Base-by-base conservation (phyloP, 495 filamentous ascomycete genomes). In the Xylaria bambusicola region DNA sequence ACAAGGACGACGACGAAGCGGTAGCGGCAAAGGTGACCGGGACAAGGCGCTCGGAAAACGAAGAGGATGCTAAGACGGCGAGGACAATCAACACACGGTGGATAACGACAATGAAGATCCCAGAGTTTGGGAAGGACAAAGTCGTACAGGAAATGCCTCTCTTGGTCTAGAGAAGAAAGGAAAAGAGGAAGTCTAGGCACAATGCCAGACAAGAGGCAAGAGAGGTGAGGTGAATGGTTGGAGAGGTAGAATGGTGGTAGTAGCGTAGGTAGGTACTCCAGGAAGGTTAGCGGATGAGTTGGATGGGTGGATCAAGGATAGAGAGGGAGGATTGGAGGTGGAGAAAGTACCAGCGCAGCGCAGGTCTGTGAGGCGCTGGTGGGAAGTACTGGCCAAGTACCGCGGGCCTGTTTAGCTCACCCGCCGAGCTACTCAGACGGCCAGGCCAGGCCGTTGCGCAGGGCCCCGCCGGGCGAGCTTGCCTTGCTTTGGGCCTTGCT, bases 131-230 rank as follows among this genome's bases (percentile, higher is more conserved):
- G 58, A 58, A 65, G 61, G 20, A 66, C 61, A 62, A 71, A 54
- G 68, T 65, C 49, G 68, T 66, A 62, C 57, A 58, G 59, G 63
- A 65, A 56, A 56, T 52, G 29, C 29, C 29, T 33, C 53, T 63
- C 62, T 67, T 71, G 61, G 60, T 66, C 56, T 56, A 67, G 61
- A 65, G 58, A 65, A 64, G 61, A 63, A 66, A 67, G 62, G 24
- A 56, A 66, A 48, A 69, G 56, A 65, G 66, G 57, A 69, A 69
- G 64, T 62, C 58, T 60, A 69, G 64, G 63, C 63, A 69, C 60
- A 63, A 60, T 53, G 49, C 35, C 47, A 52, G 27, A 56, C 42
- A 42, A 49, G 27, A 56, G 33, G 47, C 18, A 52, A 17, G 38
- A 44, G 40, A 62, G 27, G 57, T 58, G 55, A 50, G 36, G 56